Evolutionary conservation across 2,329 filamentous ascomycete genomes (phyloP), one percentile per base, ranked within the genome.

Genomic region (Botrytis fragariae): DNA sequence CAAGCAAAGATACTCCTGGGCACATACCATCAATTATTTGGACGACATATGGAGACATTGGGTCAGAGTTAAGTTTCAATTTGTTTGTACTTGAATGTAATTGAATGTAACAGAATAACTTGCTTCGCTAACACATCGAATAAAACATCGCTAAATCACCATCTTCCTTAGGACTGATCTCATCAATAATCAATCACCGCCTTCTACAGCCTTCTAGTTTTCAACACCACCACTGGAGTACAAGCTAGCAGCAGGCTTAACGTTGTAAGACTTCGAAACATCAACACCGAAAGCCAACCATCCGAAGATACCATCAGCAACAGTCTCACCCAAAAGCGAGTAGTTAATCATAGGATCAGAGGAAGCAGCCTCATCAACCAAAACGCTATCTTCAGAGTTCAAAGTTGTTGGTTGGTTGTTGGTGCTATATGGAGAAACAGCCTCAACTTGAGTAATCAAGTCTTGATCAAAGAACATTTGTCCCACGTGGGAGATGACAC

Each of bases 401-500:
- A 78, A 79, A 8, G 85, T 89, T 35, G 86, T 70, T 0, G 76
- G 71, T 75, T 86, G 83, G 0, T 80, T 84, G 81, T 88, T 88
- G 74, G 80, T 80, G 12, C 74, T 79, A 80, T 88, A 88, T 2
- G 87, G 86, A 1, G 79, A 74, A 0, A 81, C 82, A 18, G 80
- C 80, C 76, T 89, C 86, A 72, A 91, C 87, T 60, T 83, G 76
- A 32, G 78, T 77, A 75, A 89, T 85, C 25, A 92, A 85, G 76
- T 84, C 83, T 79, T 91, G 87, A 80, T 91, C 88, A 78, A 90
- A 89, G 84, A 89, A 91, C 73, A 90, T 80, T 80, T 92, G 89
- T 42, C 89, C 89, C 59, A 91, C 85, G 81, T 92, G 86, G 85
- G 74, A 87, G 84, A 73, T 82, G 83, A 42, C 84, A 83, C 82